These are phyloP conservation scores for Trichoderma sp. DNA, from an alignment of 2,329 filamentous ascomycete species.

Conservation along the genomic window DNA sequence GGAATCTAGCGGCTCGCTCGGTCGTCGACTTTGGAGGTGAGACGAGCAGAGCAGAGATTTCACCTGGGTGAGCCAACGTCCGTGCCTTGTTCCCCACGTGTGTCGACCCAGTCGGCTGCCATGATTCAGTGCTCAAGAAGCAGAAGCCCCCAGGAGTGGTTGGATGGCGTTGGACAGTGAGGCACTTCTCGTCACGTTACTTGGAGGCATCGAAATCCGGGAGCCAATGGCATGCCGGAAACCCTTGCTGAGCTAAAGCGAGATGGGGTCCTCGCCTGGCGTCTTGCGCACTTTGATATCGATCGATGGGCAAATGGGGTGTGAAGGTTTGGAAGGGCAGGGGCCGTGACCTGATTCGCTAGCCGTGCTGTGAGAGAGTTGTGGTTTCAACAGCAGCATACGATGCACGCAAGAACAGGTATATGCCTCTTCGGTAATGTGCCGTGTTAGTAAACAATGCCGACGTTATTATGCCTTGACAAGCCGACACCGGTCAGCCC, in stretches of 20 bases:
- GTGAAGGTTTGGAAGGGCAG: neutral
- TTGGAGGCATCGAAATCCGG: slow-evolving; percentile 32
- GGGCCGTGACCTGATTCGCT: neutral
- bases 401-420: neutral
- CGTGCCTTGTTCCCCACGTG: slow-evolving; percentile 1
- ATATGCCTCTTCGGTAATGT: neutral
- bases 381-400: neutral
- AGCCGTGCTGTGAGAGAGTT: neutral
- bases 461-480: neutral
- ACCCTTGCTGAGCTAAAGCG: slow-evolving; percentile 34
- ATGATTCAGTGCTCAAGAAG: slow-evolving; percentile 6
- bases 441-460: neutral
- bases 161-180: slow-evolving; percentile 1
- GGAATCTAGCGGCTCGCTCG: slow-evolving; percentile 7
- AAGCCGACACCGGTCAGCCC: slow-evolving; percentile 24
- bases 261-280: neutral
- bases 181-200: slow-evolving; percentile 36
- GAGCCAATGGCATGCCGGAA: slow-evolving; percentile 37
- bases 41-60: slow-evolving; percentile 2
- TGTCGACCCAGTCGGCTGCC: neutral
- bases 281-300: neutral
- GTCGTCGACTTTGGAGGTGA: neutral
- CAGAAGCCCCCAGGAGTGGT: neutral
- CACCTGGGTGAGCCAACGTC: slow-evolving; percentile 5
- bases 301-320: slow-evolving; percentile 3